Percentiles rank a stretch among this genome's conserved stretches.
These are phyloP conservation scores for Xylaria sp. DNA, from an alignment of 2,329 filamentous ascomycete genomes.

Conservation along the genomic window DNA sequence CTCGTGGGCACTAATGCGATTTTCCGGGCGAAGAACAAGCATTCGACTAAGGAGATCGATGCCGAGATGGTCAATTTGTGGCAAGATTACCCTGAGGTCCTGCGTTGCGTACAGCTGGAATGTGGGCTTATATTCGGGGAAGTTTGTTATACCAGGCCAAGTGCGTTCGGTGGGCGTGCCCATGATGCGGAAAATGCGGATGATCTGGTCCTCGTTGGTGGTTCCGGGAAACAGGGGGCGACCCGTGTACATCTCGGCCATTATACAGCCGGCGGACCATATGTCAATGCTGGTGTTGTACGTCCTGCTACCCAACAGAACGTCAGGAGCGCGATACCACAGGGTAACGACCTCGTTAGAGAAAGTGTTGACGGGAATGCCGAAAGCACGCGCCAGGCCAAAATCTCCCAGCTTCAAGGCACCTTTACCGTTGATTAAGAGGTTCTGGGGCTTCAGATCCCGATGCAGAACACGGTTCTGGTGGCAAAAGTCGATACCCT, in stretches of 20 bases:
- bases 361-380: conserved; percentile 97
- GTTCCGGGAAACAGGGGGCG: conserved; percentile 95
- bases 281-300: conserved; percentile 99
- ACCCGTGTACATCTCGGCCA: conserved; percentile 99
- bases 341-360: conserved; percentile 97
- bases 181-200: conserved; percentile 98
- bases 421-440: conserved; percentile 92
- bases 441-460: conserved; percentile 95
- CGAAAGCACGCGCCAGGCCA: conserved; percentile 91
- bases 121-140: conserved; percentile 96
- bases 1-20: conserved; percentile 87
- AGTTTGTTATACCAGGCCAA: conserved; percentile 94
- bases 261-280: conserved; percentile 98
- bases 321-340: conserved; percentile 97
- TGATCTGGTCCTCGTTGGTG: conserved; percentile 96
- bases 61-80: conserved; percentile 87
- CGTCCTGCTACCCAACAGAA: conserved; percentile 90
- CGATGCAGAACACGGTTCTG: conserved; percentile 96
- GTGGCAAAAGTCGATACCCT: conserved; percentile 97
- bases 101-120: conserved; percentile 96
- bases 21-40: conserved; percentile 91
- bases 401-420: conserved; percentile 95
- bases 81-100: conserved; percentile 85
- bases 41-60: conserved; percentile 89
- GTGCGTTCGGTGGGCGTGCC: conserved; percentile 94